Conservation (phyloP, 1,139 yeast species). For the Waltiozyma sp. region DNA sequence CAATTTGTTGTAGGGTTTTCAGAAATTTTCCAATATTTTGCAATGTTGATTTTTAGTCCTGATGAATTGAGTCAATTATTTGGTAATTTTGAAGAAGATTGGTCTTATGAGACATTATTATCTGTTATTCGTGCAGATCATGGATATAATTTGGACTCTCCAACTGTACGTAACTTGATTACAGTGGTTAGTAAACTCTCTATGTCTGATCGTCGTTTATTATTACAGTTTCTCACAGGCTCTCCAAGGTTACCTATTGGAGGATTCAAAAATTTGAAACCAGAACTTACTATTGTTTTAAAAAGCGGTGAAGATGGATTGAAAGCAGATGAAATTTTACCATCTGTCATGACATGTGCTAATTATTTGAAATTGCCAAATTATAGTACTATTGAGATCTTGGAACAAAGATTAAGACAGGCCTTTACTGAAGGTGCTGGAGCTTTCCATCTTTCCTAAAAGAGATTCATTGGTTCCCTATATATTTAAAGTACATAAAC, state of each 20-base stretch:
- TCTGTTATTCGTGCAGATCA: conserved; percentile 75
- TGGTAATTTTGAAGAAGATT: conserved; percentile 76
- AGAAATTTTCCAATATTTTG: conserved; percentile 68
- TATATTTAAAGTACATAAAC: too few species aligned
- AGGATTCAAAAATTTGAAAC: conserved; percentile 76
- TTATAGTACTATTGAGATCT: conserved; percentile 51
- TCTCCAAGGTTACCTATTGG: conserved; percentile 91
- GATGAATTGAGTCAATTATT: conserved; percentile 61
- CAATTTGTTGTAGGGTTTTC: conserved; percentile 78
- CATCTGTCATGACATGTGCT: conserved; percentile 98
- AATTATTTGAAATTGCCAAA: conserved; percentile 85
- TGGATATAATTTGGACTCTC: conserved; percentile 72
- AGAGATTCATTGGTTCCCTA: too few species aligned
- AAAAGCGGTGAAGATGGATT: conserved; percentile 57
- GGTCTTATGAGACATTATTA: conserved; percentile 58
- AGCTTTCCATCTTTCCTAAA: conserved; percentile 69
- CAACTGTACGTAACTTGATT: conserved; percentile 48
- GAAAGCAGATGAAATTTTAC: conserved; percentile 73
- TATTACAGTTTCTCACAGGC: conserved; percentile 85
- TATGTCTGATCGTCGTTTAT: conserved; percentile 49
- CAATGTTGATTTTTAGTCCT: conserved; percentile 62
- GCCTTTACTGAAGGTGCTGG: conserved; percentile 88
- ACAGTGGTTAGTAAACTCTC: conserved; percentile 47
- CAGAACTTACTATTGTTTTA: conserved; percentile 80
- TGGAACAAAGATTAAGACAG: conserved; percentile 46